These are phyloP conservation scores for Myotisia sp. DNA, from an alignment of 2,329 filamentous ascomycete species.

Conservation along the genomic window DNA sequence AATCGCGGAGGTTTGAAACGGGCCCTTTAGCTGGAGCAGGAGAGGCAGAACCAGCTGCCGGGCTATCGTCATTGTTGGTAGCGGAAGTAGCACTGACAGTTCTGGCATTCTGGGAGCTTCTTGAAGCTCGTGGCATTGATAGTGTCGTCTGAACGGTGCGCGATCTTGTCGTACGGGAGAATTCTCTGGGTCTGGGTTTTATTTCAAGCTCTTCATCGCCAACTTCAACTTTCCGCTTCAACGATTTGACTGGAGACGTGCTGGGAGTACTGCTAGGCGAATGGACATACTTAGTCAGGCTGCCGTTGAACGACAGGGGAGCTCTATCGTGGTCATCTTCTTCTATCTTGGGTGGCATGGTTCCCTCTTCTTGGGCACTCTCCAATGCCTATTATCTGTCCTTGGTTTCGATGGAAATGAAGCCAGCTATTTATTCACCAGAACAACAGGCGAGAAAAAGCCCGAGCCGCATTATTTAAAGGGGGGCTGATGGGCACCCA, in stretches of 20 bases:
- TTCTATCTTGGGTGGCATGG: slow-evolving; percentile 5
- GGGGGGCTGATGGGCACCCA: too few species aligned
- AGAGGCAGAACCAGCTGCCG: not conserved
- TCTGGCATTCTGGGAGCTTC: not conserved
- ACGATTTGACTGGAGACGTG: slow-evolving; percentile 3
- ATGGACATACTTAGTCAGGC: slow-evolving; percentile 23
- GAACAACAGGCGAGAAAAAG: too few species aligned
- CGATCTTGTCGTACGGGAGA: not conserved
- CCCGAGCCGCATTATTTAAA: too few species aligned
- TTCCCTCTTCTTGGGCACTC: not conserved
- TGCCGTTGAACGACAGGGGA: slow-evolving; percentile 22
- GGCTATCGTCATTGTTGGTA: not conserved
- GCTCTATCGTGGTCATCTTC: slow-evolving; percentile 17
- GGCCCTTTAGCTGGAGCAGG: slow-evolving; percentile 3
- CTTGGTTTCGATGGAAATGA: too few species aligned
- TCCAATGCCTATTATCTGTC: too few species aligned
- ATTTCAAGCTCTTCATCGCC: not conserved
- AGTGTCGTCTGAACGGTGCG: not conserved
- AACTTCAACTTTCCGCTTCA: slow-evolving; percentile 11
- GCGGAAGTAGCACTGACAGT: not conserved
- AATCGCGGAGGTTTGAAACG: slow-evolving; percentile 31
- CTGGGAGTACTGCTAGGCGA: slow-evolving; percentile 3
- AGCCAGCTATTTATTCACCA: too few species aligned
- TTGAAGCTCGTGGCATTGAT: slow-evolving; percentile 2
- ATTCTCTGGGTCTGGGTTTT: not conserved